phyloP scores from a whole-genome alignment of 1,284 basidiomycete genomes.

The Neonothopanus nambi region DNA sequence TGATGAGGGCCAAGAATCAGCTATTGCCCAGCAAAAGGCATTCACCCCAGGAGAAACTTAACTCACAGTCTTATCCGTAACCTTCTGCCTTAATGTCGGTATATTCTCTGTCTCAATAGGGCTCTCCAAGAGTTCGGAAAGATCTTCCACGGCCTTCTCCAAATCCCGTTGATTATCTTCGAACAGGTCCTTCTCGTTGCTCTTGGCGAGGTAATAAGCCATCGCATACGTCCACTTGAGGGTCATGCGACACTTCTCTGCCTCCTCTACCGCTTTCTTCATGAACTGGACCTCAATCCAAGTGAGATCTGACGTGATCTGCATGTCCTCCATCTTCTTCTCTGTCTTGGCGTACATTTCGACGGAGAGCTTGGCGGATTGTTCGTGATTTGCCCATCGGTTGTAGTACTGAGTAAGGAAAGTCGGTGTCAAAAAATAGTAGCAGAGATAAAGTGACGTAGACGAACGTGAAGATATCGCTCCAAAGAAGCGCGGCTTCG shows the following conservation, averaged over 20 bases:
- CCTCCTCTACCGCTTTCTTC: conserved; percentile 93
- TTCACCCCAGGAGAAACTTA: too few species aligned
- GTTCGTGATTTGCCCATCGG: conserved; percentile 98
- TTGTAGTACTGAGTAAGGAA: conserved; percentile 82
- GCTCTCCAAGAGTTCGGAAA: conserved; percentile 89
- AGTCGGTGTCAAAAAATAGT: conserved; percentile 6
- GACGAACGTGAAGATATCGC: conserved; percentile 91
- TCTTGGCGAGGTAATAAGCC: conserved; percentile 90
- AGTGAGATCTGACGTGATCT: conserved; percentile 85
- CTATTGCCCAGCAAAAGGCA: too few species aligned
- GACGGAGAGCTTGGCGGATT: conserved; percentile 92
- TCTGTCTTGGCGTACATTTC: conserved; percentile 94
- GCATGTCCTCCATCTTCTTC: conserved; percentile 99
- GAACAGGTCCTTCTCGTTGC: conserved; percentile 94
- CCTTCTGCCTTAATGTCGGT: conserved; percentile 81
- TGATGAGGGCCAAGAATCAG: conserved; percentile 3
- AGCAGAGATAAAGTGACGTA: conserved; percentile 2
- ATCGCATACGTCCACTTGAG: conserved; percentile 99
- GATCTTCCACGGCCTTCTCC: conserved; percentile 92
- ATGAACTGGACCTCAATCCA: conserved; percentile 99
- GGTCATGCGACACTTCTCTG: conserved; percentile 89
- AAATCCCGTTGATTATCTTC: conserved; percentile 98
- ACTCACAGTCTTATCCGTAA: conserved; percentile 90
- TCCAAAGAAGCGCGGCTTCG: conserved; percentile 88
- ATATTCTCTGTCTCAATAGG: conserved; percentile 89